phyloP scores from a whole-genome alignment of 257 asterid genomes.

The Scutellaria barbata region DNA sequence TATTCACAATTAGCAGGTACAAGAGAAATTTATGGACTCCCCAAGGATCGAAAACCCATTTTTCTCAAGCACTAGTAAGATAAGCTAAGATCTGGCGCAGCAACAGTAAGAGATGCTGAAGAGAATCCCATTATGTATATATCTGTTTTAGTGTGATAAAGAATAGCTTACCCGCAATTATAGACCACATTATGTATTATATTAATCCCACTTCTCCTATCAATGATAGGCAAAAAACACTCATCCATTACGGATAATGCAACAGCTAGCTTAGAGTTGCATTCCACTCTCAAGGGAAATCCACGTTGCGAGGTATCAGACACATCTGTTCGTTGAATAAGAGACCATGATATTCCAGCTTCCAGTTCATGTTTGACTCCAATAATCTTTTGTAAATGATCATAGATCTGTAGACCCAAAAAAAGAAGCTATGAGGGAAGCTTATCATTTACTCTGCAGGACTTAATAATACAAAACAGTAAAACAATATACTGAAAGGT shows the following conservation, averaged over 20 bases:
- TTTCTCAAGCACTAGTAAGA: conserved; percentile 19
- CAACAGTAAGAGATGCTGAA: conserved; percentile 26
- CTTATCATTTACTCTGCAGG: conserved; percentile 9
- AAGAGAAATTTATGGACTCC: conserved; percentile 12
- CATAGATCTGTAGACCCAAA: conserved; percentile 61
- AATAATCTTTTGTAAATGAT: conserved; percentile 77
- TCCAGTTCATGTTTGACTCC: conserved; percentile 90
- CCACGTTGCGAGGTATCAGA: conserved; percentile 64
- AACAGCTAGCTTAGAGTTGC: conserved; percentile 96
- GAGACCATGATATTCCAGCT: conserved; percentile 92
- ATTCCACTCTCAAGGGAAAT: conserved; percentile 78
- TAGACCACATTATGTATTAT: conserved; percentile 78
- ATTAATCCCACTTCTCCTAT: conserved; percentile 89
- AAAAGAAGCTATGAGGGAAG: conserved; percentile 28
- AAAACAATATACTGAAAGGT: neutral
- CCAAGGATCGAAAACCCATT: neutral
- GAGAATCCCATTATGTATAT: conserved; percentile 15
- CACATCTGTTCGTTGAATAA: conserved; percentile 73
- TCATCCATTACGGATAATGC: conserved; percentile 88
- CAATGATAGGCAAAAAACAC: conserved; percentile 90
- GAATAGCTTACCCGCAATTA: conserved; percentile 79
- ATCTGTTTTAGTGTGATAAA: neutral
- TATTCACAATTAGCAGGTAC: conserved; percentile 3
- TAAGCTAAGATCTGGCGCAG: conserved; percentile 6
- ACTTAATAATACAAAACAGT: neutral